Evolutionary conservation across 163 green algal species (phyloP).

Genomic region (Trebouxiophyceae sp.): DNA sequence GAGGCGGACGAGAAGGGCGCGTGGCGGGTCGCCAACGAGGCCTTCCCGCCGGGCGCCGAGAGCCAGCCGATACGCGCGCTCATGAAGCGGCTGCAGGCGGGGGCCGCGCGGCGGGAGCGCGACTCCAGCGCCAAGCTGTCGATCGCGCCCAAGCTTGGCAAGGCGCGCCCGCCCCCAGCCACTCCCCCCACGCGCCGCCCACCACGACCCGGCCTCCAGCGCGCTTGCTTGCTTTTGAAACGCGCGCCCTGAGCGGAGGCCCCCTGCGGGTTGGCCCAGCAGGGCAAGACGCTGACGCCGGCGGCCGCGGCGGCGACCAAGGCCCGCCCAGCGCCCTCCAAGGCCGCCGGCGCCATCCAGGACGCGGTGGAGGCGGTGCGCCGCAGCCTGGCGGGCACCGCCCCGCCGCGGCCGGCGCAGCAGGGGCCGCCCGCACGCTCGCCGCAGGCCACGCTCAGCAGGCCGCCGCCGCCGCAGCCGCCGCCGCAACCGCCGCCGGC

Average conservation of each 20-base stretch:
- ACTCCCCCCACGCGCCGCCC: not conserved
- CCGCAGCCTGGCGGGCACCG: not conserved
- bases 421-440: too few species aligned
- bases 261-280: not conserved
- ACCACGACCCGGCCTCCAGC: not conserved
- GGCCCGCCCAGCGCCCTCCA: not conserved
- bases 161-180: not conserved
- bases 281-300: not conserved
- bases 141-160: not conserved
- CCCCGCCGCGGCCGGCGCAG: too few species aligned
- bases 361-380: not conserved
- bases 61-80: constrained; percentile 20
- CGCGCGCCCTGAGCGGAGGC: not conserved
- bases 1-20: constrained; percentile 26
- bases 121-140: not conserved
- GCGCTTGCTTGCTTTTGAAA: not conserved
- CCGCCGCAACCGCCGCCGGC: too few species aligned
- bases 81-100: constrained; percentile 22
- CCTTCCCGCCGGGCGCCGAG: constrained; percentile 20
- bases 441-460: too few species aligned
- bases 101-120: not conserved
- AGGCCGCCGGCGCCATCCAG: not conserved
- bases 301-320: not conserved
- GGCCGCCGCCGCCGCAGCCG: too few species aligned
- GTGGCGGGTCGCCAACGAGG: constrained; percentile 1